Conservation (phyloP, 2,329 filamentous ascomycete species). For the Rhinocladiella similis region DNA sequence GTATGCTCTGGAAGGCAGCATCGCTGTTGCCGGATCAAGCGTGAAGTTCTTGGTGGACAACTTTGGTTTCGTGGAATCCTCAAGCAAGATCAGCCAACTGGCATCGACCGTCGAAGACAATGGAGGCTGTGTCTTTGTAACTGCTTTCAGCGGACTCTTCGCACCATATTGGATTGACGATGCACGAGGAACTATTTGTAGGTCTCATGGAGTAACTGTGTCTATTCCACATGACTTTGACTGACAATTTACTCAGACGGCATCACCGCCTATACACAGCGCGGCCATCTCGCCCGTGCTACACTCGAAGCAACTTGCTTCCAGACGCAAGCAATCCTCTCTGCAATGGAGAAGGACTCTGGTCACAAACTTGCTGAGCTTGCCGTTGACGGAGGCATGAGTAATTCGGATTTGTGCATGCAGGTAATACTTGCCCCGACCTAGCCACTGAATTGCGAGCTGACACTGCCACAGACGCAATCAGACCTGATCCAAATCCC, state of each 20-base stretch:
- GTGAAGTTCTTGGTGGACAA: constrained; percentile 74
- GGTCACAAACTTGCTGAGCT: constrained; percentile 72
- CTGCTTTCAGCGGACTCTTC: constrained; percentile 86
- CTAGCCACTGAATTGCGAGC: neutral
- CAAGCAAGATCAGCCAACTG: constrained; percentile 63
- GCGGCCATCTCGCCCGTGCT: constrained; percentile 84
- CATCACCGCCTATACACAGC: constrained; percentile 80
- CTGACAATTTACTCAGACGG: constrained; percentile 51
- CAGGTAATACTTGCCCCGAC: constrained; percentile 35
- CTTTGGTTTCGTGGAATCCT: constrained; percentile 61
- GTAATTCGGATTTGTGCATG: constrained; percentile 86
- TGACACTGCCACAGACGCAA: constrained; percentile 58
- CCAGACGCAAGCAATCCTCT: constrained; percentile 89
- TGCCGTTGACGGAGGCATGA: constrained; percentile 86
- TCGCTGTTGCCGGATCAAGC: constrained; percentile 77
- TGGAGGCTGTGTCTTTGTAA: constrained; percentile 82
- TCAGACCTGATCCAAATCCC: constrained; percentile 82
- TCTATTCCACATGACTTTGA: too few species aligned
- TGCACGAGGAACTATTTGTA: constrained; percentile 76
- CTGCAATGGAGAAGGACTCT: constrained; percentile 86
- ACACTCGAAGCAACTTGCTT: constrained; percentile 90
- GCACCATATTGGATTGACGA: constrained; percentile 95
- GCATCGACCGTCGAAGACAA: constrained; percentile 69
- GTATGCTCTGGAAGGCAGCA: constrained; percentile 81
- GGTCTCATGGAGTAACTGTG: neutral